Base-by-base conservation (phyloP, 768 basidiomycete genomes). In the Melanogaster broomeanus region DNA sequence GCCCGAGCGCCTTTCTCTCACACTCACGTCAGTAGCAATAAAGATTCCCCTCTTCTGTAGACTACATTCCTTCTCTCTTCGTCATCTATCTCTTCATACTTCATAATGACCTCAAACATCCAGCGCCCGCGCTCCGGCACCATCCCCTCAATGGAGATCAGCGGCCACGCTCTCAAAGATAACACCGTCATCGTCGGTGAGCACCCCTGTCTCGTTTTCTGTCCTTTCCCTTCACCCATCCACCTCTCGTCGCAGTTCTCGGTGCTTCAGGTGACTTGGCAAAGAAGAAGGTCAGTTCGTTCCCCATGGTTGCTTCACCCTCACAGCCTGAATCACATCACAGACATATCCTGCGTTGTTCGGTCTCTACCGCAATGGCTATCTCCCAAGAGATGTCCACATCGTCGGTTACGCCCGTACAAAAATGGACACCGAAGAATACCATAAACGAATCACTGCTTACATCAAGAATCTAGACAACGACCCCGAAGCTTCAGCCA, bases 371-470 rank as follows among this genome's bases (percentile, higher is more conserved):
- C 78, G 79, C 57, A 82, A 84, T 55, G 83, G 80, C 40, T 86
- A 85, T 74, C 83, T 99, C 28, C 95, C 96, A 24, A 78, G 78
- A 48, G 88, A 82, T 69, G 79, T 88, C 59, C 87, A 88, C 73
- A 94, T 99, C 70, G 86, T 99, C 51, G 96, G 96, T 21, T 99
- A 98, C 69, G 96, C 96, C 22, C 84, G 96, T 58, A 94, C 96
- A 22, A 96, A 94, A 76, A 96, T 96, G 93, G 84, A 88, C 68
- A 66, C 75, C 22, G 77, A 77, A 33, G 95, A 96, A 58, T 98
- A 89, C 71, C 82, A 89, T 72, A 87, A 88, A 68, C 89, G 95
- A 45, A 79, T 79, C 41, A 88, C 87, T 1, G 83, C 85, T 39
- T 88, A 96, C 73, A 86, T 99, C 77, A 96, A 96, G 74, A 80